Conservation (phyloP, 441 rosid genomes). For the Theobroma grandiflorum region DNA sequence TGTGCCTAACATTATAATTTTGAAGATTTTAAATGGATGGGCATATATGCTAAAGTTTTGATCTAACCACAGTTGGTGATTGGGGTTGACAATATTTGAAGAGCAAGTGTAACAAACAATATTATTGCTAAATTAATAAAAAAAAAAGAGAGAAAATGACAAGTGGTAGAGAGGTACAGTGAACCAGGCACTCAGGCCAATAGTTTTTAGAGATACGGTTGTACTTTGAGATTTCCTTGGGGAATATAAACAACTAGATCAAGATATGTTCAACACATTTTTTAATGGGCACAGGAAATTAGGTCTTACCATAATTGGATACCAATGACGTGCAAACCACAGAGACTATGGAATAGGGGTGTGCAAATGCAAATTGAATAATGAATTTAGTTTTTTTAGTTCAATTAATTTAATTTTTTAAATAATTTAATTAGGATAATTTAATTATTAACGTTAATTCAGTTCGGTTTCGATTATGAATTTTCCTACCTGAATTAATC, state of each 20-base stretch:
- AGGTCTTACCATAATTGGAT: neutral
- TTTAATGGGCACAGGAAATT: neutral
- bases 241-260: conserved; percentile 38
- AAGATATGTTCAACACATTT: neutral
- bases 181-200: conserved; percentile 34
- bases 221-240: conserved; percentile 45
- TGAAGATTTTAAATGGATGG: neutral
- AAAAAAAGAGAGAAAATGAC: neutral
- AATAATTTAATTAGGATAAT: too few relatives aligned
- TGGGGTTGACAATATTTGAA: neutral
- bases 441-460: too few relatives aligned
- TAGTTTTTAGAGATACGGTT: conserved; percentile 39
- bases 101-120: conserved; percentile 25
- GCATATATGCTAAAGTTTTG: neutral
- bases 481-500: too few relatives aligned
- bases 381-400: too few relatives aligned
- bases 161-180: conserved; percentile 26
- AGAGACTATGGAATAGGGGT: too few relatives aligned
- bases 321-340: too few relatives aligned
- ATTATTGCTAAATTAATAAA: neutral
- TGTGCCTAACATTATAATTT: neutral
- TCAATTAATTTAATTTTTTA: too few relatives aligned
- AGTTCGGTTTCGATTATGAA: too few relatives aligned
- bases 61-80: neutral
- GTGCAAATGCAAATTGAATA: too few relatives aligned